Evolutionary conservation across 768 basidiomycete species (phyloP).

Genomic region (Pleurotus pulmonarius): DNA sequence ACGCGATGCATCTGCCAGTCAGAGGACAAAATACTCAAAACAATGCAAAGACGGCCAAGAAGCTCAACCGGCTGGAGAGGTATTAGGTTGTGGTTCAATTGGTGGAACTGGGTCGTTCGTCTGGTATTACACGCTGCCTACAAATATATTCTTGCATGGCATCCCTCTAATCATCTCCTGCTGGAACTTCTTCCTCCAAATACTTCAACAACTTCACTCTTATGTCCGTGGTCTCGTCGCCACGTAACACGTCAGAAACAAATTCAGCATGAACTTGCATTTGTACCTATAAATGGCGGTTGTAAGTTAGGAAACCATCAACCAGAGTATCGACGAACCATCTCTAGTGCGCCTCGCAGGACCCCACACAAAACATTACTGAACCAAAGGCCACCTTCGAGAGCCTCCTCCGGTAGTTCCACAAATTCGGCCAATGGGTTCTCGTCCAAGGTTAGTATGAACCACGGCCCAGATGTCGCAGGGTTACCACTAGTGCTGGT

Average conservation of each 20-base stretch:
- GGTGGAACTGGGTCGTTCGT: too few relatives aligned
- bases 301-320: conserved; percentile 7
- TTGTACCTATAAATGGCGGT: conserved; percentile 65
- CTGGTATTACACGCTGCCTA: not conserved
- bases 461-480: conserved; percentile 53
- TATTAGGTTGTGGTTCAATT: conserved; percentile 10
- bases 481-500: conserved; percentile 13
- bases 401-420: conserved; percentile 88
- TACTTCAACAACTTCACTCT: conserved; percentile 87
- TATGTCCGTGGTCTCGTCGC: conserved; percentile 93
- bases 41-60: conserved; percentile 88
- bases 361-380: conserved; percentile 96
- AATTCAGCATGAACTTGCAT: conserved; percentile 92
- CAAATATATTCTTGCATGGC: not conserved
- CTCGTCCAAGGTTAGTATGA: conserved; percentile 87
- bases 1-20: conserved; percentile 91
- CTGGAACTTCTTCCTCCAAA: conserved; percentile 93
- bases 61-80: conserved; percentile 83
- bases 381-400: conserved; percentile 94
- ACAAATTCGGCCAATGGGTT: conserved; percentile 97
- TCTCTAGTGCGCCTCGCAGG: conserved; percentile 88
- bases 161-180: conserved; percentile 72
- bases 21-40: conserved; percentile 90
- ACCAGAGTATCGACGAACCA: conserved; percentile 54
- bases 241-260: conserved; percentile 84